Evolutionary conservation across 192 early-diverging fungal species (phyloP), one percentile per base, ranked within the genome.

Genomic region (Coemansia brasiliensis): DNA sequence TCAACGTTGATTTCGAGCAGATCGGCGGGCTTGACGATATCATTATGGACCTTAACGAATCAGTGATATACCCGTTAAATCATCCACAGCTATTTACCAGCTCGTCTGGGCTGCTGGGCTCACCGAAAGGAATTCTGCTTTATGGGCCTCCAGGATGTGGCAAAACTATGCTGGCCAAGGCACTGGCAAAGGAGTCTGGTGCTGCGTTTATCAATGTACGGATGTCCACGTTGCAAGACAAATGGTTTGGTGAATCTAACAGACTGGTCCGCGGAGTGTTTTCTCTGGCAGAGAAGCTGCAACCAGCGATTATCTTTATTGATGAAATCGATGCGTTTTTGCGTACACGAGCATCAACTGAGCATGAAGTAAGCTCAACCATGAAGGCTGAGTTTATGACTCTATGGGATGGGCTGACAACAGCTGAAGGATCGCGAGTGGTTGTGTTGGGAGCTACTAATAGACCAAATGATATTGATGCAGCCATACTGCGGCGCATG

Each of bases 381-480:
- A 99, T 99, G 95, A 99, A 99, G 82, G 95, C 97, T 17, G 97
- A 98, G 80, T 99, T 98, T 69, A 98, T 99, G 94, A 88, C 87
- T 48, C 84, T 98, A 61, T 99, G 97, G 97, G 97, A 99, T 72
- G 97, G 97, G 4, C 78, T 99, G 57, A 87, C 89, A 2, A 67
- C 78, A 4, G 52, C 56, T 16, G 71, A 74, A 44, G 72, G 57
- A 8, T 62, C 64, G 10, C 67, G 67, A 3, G 85, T 89, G 53
- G 77, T 92, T 61, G 89, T 96, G 59, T 63, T 95, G 43, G 95
- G 95, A 41, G 95, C 95, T 1, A 99, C 97, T 0, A 99, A 99
- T 74, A 80, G 97, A 39, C 97, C 97, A 16, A 93, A 91, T 74
- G 97, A 99, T 69, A 94, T 99, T 51, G 97, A 99, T 66, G 83